phyloP scores from a whole-genome alignment of 768 basidiomycete species.

The Antrodiella citrinella region DNA sequence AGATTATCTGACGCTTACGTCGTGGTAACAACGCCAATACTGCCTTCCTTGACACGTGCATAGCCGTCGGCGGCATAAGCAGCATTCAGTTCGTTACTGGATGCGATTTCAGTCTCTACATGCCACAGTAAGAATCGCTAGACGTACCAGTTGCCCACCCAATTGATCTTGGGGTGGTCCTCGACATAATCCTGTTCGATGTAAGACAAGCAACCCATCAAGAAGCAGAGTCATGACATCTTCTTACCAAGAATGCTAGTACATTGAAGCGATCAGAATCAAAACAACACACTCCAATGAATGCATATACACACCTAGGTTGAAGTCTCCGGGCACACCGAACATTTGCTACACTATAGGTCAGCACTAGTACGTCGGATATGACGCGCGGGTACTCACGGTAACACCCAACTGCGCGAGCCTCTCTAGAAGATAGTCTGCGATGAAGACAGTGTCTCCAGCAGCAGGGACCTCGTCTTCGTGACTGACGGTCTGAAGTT shows the following conservation, averaged over 20 bases:
- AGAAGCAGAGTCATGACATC: not conserved
- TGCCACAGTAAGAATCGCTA: not conserved
- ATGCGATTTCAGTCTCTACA: slow-evolving; percentile 1
- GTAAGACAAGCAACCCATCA: not conserved
- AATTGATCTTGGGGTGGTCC: slow-evolving; percentile 66
- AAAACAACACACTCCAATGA: not conserved
- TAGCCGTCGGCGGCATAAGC: slow-evolving; percentile 93
- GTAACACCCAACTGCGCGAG: slow-evolving; percentile 58
- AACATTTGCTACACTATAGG: slow-evolving; percentile 54
- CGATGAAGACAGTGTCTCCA: slow-evolving; percentile 39
- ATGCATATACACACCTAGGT: slow-evolving; percentile 38
- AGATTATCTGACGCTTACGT: slow-evolving; percentile 41
- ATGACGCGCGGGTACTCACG: slow-evolving; percentile 25
- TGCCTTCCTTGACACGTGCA: slow-evolving; percentile 72
- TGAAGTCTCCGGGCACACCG: slow-evolving; percentile 85
- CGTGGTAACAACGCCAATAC: slow-evolving; percentile 67
- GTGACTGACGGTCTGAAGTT: slow-evolving; percentile 34
- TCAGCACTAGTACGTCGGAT: not conserved
- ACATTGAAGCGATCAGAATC: not conserved
- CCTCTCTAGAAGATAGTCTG: slow-evolving; percentile 54
- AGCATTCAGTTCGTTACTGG: slow-evolving; percentile 77
- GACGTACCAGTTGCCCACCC: slow-evolving; percentile 79
- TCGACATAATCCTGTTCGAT: slow-evolving; percentile 69
- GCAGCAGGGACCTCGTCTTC: slow-evolving; percentile 23
- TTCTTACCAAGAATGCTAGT: slow-evolving; percentile 37